Evolutionary conservation across 495 filamentous ascomycete genomes (phyloP).

Genomic region (Elasticomyces elasticus): DNA sequence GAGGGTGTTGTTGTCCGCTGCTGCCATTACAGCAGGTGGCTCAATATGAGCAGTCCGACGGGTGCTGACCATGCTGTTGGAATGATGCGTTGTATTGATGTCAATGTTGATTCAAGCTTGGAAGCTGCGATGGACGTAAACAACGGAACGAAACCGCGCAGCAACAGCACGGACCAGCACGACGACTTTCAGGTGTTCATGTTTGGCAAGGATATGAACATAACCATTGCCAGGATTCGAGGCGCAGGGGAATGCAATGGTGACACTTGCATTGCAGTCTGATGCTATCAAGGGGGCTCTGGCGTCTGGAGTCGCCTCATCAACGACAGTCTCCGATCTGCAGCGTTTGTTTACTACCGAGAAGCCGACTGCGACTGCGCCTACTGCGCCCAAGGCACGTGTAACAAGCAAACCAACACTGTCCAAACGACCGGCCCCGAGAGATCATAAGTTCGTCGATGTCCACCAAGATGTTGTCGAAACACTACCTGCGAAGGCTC

Average conservation of each 20-base stretch:
- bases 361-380: background rate
- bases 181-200: no score
- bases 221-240: no score
- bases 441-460: background rate
- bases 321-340: background rate
- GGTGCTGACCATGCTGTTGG: constrained; percentile 17
- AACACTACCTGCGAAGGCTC: constrained; percentile 11
- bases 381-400: background rate
- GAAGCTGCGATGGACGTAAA: background rate
- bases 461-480: constrained; percentile 1
- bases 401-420: background rate
- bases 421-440: background rate
- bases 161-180: background rate
- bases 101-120: background rate
- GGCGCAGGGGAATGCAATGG: background rate
- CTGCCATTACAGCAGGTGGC: background rate
- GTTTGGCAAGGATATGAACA: background rate
- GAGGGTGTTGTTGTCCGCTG: background rate
- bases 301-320: background rate
- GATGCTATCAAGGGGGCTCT: background rate
- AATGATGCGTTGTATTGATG: background rate
- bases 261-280: background rate
- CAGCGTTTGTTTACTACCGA: background rate
- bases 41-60: constrained; percentile 15
- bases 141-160: background rate